Evolutionary conservation across 192 early-diverging fungal genomes (phyloP), one percentile per base, ranked within the genome.

Genomic region (Coemansia sp.): DNA sequence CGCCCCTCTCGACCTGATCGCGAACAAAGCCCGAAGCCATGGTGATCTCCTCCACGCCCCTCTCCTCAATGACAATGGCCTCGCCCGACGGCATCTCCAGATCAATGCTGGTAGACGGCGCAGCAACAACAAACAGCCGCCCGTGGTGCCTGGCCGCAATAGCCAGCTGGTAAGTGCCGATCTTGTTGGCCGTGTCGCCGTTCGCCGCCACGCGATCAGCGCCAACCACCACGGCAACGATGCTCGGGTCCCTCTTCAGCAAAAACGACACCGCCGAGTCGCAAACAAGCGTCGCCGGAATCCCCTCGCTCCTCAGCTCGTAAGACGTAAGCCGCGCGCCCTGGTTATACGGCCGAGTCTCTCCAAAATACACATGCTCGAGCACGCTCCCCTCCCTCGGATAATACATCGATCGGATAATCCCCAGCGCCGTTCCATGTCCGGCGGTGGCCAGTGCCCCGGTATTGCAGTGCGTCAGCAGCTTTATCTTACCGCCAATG

Each of bases 161-260:
- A 22, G 97, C 95, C 50, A 99, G 75, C 68, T 99, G 97, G 61
- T 98, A 99, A 6, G 95, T 99, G 14, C 97, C 97, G 60, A 99
- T 98, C 73, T 97, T 99, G 81, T 98, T 98, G 28, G 95, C 95
- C 0, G 95, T 98, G 64, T 99, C 97, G 46, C 97, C 97, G 69
- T 98, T 99, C 9, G 87, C 86, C 7, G 95, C 93, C 2, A 99
- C 93, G 54, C 96, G 88, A 61, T 99, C 97, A 0, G 97, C 97
- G 34, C 97, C 97, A 2, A 99, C 95, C 30, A 99, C 83, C 35
- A 99, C 89, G 29, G 95, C 97, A 1, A 83, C 70, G 23, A 97
- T 85, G 32, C 78, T 52, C 0, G 71, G 68, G 45, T 91, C 81
- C 46, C 72, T 58, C 0, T 69, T 59, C 24, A 99, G 64, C 30